Conservation (phyloP, 2,329 filamentous ascomycete genomes). For the Elsinoe arachidis region DNA sequence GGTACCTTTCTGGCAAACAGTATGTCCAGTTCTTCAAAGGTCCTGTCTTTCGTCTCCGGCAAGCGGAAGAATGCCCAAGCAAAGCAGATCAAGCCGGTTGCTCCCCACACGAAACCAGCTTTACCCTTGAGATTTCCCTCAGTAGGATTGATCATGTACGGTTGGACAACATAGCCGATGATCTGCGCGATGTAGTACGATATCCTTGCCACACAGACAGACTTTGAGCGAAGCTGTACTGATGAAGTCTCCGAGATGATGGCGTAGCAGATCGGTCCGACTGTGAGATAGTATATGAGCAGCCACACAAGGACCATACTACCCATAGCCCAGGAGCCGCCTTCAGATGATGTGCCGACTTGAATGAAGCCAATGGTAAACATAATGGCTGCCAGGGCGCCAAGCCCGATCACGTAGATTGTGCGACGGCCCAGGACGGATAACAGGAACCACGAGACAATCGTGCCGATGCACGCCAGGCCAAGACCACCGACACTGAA, state of each 20-base stretch:
- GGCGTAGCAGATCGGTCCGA: slow-evolving; percentile 33
- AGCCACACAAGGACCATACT: slow-evolving; percentile 31
- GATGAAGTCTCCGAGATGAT: slow-evolving; percentile 32
- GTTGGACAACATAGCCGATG: slow-evolving; percentile 33
- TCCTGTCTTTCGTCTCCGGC: slow-evolving; percentile 34
- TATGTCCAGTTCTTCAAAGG: slow-evolving; percentile 36
- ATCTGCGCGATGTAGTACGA: slow-evolving; percentile 34
- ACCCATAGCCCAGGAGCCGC: slow-evolving; percentile 33
- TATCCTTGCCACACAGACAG: slow-evolving; percentile 32
- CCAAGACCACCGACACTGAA: slow-evolving; percentile 36
- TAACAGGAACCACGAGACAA: slow-evolving; percentile 34
- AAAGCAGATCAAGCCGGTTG: slow-evolving; percentile 22
- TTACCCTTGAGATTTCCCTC: slow-evolving; percentile 33
- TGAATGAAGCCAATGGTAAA: slow-evolving; percentile 34
- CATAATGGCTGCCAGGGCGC: slow-evolving; percentile 27
- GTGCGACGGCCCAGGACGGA: slow-evolving; percentile 31
- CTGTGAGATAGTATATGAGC: slow-evolving; percentile 30
- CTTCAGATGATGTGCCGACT: slow-evolving; percentile 27
- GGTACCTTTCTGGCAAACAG: slow-evolving; percentile 26
- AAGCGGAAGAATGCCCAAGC: slow-evolving; percentile 32
- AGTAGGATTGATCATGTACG: slow-evolving; percentile 35
- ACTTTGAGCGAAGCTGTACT: slow-evolving; percentile 31
- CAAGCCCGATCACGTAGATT: slow-evolving; percentile 33
- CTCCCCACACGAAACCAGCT: slow-evolving; percentile 36
- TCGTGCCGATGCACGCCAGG: slow-evolving; percentile 35